Base-by-base conservation (phyloP, 108 stramenopile genomes). In the Stephanodiscus minutulus region DNA sequence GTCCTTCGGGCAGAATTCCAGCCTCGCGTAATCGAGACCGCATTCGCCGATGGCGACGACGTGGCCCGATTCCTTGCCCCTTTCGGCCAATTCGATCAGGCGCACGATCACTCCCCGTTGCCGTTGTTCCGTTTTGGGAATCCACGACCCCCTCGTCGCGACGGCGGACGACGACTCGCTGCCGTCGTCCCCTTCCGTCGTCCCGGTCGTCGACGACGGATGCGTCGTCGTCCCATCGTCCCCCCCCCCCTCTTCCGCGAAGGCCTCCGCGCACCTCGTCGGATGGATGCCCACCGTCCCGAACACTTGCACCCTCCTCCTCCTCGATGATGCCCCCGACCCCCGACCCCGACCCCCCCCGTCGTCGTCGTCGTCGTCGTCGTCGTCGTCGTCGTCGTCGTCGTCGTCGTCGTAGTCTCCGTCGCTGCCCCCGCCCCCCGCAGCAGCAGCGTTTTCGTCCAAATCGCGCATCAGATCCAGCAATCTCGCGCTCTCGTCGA, bases 261-360 rank as follows among this genome's bases (percentile, higher is more conserved):
- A 91, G 64, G 88, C 91, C 73, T 95, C 91, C 35, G 61, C 72
- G 71, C 92, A 94, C 53, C 97, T 86, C 9, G 96, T 97, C 20
- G 98, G 98, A 73, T 98, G 98, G 22, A 98, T 89, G 13, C 98
- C 98, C 18, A 93, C 91, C 36, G 98, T 98, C 50, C 83, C 84
- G 28, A 74, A 91, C 21, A 97, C 83, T 31, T 71, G 47, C 21
- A 73, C 62, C 66, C 61, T 25, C 28, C 25, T 66, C 52, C 75
- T 80, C 65, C 96, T 94, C 15, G n/a, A n/a, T n/a, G n/a, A n/a
- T n/a, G n/a, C n/a, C n/a, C n/a, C n/a, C n/a, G n/a, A n/a, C n/a
- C n/a, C n/a, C n/a, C n/a, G n/a, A n/a, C n/a, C n/a, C n/a, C 82
- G 64, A 12, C 84, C 15, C 27, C 4, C 28, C 10, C 29, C 28